These are phyloP conservation scores for Macadamia tetraphylla DNA, from an alignment of 164 flowering plant genomes.

Conservation along the genomic window DNA sequence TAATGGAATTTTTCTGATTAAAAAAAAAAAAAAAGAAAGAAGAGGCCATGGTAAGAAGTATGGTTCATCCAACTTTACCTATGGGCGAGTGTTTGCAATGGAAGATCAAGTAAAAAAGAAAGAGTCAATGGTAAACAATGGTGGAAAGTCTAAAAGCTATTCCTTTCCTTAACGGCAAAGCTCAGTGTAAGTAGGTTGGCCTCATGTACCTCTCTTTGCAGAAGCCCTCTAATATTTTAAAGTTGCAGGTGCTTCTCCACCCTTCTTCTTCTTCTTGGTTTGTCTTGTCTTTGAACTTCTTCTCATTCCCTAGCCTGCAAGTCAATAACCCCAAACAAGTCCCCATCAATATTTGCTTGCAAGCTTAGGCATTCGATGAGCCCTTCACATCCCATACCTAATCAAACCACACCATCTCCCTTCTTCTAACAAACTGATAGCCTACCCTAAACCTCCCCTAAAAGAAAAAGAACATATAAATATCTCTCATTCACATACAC, in stretches of 20 bases:
- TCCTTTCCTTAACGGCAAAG: conserved; percentile 26
- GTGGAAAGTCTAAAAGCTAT: background rate
- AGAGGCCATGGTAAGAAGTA: background rate
- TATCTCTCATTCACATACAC: conserved; percentile 4
- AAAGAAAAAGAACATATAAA: background rate
- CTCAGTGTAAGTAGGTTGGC: conserved; percentile 1
- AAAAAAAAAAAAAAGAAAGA: too few species aligned
- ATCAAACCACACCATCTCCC: background rate
- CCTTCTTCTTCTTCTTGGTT: background rate
- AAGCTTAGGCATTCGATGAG: conserved; percentile 21
- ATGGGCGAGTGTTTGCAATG: too few species aligned
- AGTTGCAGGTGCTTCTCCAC: background rate
- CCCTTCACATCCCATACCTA: conserved; percentile 19
- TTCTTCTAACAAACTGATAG: conserved; percentile 23
- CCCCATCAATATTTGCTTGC: conserved; percentile 39
- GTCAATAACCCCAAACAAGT: conserved; percentile 15
- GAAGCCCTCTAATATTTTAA: background rate
- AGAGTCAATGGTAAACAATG: too few species aligned
- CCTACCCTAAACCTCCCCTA: conserved; percentile 6
- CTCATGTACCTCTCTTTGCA: conserved; percentile 11
- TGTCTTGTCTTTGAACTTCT: background rate
- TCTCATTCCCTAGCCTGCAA: conserved; percentile 1
- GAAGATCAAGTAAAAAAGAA: too few species aligned
- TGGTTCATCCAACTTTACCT: too few species aligned
- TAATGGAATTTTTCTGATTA: too few species aligned